Evolutionary conservation across 1,284 basidiomycete genomes (phyloP).

Genomic region (Crepidotus sp.): DNA sequence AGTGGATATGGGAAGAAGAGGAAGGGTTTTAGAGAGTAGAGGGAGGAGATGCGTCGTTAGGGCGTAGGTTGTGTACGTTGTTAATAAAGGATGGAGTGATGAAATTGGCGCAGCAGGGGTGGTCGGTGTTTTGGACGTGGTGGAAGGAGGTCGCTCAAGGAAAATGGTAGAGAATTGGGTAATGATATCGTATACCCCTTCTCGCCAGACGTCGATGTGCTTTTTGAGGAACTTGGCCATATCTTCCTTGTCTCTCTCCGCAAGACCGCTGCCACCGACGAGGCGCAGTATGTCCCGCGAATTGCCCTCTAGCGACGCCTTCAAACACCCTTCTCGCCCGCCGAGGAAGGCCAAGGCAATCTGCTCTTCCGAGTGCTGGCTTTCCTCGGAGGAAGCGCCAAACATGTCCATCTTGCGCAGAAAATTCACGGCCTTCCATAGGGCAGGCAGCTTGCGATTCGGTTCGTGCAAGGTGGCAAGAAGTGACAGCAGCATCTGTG

Average conservation of each 20-base stretch:
- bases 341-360: slow-evolving; percentile 36
- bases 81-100: slow-evolving; percentile 41
- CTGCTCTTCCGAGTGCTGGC: slow-evolving; percentile 33
- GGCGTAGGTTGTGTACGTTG: slow-evolving; percentile 43
- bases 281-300: slow-evolving; percentile 29
- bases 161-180: slow-evolving; percentile 88
- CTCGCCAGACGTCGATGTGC: slow-evolving; percentile 88
- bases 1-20: slow-evolving; percentile 44
- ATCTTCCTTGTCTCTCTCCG: slow-evolving; percentile 55
- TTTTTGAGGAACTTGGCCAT: slow-evolving; percentile 72
- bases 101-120: slow-evolving; percentile 17
- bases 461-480: slow-evolving; percentile 75
- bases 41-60: slow-evolving; percentile 50
- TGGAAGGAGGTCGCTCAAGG: slow-evolving; percentile 46
- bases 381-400: slow-evolving; percentile 21
- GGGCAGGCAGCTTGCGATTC: slow-evolving; percentile 73
- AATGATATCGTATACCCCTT: slow-evolving; percentile 86
- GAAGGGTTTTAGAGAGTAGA: slow-evolving; percentile 50
- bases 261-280: slow-evolving; percentile 25
- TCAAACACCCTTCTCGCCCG: slow-evolving; percentile 35
- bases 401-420: slow-evolving; percentile 67
- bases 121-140: slow-evolving; percentile 19
- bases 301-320: slow-evolving; percentile 29
- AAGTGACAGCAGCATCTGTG: slow-evolving; percentile 70
- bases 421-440: slow-evolving; percentile 83